phyloP scores from a whole-genome alignment of 306 rosid genomes.

The Rosa rugosa region DNA sequence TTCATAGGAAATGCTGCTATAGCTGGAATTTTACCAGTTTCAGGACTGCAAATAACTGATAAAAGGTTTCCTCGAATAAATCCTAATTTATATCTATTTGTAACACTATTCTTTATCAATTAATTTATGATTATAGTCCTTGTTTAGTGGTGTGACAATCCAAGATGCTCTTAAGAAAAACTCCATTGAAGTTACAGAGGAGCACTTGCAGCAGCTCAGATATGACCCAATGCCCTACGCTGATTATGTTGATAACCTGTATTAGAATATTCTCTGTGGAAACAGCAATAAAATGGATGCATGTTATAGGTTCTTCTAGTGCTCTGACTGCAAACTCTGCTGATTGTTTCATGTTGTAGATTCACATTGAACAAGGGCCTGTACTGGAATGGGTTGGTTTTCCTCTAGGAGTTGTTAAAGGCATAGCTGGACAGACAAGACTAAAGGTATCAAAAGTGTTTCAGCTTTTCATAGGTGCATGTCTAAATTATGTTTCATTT shows the following conservation, averaged over 20 bases:
- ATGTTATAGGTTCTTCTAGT: neutral
- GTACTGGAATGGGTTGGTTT: slow-evolving; percentile 77
- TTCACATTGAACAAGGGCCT: slow-evolving; percentile 95
- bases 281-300: neutral
- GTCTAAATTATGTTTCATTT: neutral
- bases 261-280: neutral
- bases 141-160: too few species aligned
- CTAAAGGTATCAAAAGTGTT: neutral
- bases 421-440: slow-evolving; percentile 94
- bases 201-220: slow-evolving; percentile 44
- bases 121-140: too few species aligned
- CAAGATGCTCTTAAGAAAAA: too few species aligned
- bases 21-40: too few species aligned
- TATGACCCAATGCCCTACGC: slow-evolving; percentile 54
- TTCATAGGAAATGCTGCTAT: too few species aligned
- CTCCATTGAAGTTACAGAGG: too few species aligned
- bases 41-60: too few species aligned
- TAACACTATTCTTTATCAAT: too few species aligned
- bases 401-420: slow-evolving; percentile 85
- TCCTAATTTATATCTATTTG: too few species aligned
- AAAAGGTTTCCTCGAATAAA: too few species aligned
- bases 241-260: neutral
- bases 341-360: slow-evolving; percentile 40
- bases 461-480: neutral
- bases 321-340: slow-evolving; percentile 11